Conservation (phyloP, 306 rosid genomes). For the Urtica urens region DNA sequence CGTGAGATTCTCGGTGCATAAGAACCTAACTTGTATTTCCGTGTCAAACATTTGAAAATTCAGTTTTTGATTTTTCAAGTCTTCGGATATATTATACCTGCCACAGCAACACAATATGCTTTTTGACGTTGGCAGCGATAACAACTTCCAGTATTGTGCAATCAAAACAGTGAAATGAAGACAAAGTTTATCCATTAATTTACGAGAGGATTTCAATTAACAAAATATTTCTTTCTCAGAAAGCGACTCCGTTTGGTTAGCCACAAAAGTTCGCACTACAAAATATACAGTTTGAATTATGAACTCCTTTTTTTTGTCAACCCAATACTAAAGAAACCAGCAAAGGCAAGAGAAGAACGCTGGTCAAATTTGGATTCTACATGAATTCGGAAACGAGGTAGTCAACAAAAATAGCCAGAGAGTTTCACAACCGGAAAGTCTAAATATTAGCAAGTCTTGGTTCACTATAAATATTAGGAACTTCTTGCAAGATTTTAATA, state of each 20-base stretch:
- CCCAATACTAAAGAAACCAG: neutral
- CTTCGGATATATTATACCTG: neutral
- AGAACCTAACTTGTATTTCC: constrained; percentile 38
- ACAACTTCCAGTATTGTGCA: constrained; percentile 1
- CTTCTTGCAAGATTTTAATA: constrained; percentile 1
- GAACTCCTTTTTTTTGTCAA: neutral
- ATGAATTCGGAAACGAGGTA: neutral
- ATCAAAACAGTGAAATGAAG: neutral
- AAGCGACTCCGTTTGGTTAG: constrained; percentile 1
- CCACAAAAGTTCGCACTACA: constrained; percentile 3
- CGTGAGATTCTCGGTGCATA: constrained; percentile 20
- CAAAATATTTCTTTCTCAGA: neutral
- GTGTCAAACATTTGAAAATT: constrained; percentile 18
- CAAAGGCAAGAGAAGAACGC: neutral
- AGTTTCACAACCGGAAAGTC: constrained; percentile 1
- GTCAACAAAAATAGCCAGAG: constrained; percentile 14
- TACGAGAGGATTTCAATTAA: neutral
- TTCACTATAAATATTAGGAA: constrained; percentile 39
- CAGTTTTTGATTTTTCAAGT: constrained; percentile 18
- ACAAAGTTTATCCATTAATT: too few species aligned
- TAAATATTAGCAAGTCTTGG: neutral
- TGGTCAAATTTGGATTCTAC: constrained; percentile 1
- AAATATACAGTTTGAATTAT: neutral
- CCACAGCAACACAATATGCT: neutral
- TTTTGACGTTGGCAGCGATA: constrained; percentile 1